Percentiles rank a stretch among this genome's conserved stretches.
Conservation (phyloP, 257 asterid genomes). For the Handroanthus guayacan region DNA sequence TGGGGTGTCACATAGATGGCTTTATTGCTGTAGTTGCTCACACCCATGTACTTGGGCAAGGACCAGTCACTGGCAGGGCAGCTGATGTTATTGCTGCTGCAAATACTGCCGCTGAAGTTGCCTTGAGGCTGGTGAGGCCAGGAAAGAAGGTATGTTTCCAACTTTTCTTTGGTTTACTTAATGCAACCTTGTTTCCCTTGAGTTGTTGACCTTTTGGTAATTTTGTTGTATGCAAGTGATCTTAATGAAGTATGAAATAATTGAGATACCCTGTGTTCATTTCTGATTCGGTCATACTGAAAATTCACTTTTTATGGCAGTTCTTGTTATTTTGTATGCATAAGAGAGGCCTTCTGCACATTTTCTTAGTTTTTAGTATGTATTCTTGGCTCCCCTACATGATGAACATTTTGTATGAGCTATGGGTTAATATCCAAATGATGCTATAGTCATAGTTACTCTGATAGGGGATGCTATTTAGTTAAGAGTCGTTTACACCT, state of each 20-base stretch:
- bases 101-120: slow-evolving; percentile 97
- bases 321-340: background rate
- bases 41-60: slow-evolving; percentile 79
- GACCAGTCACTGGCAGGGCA: slow-evolving; percentile 86
- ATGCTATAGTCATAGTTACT: slow-evolving; percentile 61
- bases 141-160: slow-evolving; percentile 72
- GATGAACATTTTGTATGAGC: slow-evolving; percentile 42
- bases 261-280: background rate
- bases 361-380: background rate
- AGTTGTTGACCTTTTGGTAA: background rate
- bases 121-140: slow-evolving; percentile 89
- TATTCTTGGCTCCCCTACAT: slow-evolving; percentile 39
- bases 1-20: slow-evolving; percentile 97
- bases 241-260: background rate
- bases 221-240: background rate
- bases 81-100: slow-evolving; percentile 95
- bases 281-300: background rate
- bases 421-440: slow-evolving; percentile 50
- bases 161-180: background rate
- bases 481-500: no score
- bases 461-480: slow-evolving; percentile 44
- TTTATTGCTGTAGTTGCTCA: slow-evolving; percentile 93
- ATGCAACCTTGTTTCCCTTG: background rate
- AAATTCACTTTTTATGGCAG: background rate
- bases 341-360: background rate